Evolutionary conservation across 108 stramenopile species (phyloP).

Genomic region (Nitzschia inconspicua): DNA sequence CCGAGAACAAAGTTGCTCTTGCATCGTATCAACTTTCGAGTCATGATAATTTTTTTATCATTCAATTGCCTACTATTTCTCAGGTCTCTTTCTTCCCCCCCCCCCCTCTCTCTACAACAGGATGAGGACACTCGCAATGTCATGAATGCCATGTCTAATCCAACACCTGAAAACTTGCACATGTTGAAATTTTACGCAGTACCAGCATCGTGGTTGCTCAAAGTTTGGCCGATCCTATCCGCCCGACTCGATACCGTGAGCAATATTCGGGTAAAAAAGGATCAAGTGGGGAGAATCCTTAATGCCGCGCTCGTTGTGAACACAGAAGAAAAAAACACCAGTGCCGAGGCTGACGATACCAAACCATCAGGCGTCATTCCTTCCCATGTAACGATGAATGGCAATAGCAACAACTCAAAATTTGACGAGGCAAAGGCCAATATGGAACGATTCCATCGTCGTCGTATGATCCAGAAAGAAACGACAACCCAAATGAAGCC

Average conservation of each 20-base stretch:
- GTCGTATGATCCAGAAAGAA: no score
- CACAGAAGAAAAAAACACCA: background rate
- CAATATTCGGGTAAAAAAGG: background rate
- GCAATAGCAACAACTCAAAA: background rate
- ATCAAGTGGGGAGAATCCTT: constrained; percentile 26
- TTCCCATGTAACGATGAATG: constrained; percentile 1
- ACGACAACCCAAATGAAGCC: constrained; percentile 17
- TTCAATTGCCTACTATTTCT: background rate
- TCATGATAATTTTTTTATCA: background rate
- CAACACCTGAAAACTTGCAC: background rate
- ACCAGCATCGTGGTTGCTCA: constrained; percentile 39
- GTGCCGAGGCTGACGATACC: constrained; percentile 5
- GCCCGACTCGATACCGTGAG: background rate
- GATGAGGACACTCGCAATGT: constrained; percentile 43
- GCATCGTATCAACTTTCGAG: background rate
- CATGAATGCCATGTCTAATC: constrained; percentile 38
- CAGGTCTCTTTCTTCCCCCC: background rate
- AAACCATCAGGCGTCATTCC: background rate
- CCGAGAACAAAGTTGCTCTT: background rate
- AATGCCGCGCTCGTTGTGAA: constrained; percentile 15
- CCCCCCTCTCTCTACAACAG: no score
- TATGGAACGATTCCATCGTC: no score
- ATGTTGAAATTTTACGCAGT: constrained; percentile 38
- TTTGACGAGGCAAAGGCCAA: no score
- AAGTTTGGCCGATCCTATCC: constrained; percentile 31